Base-by-base conservation (phyloP, 208 protist genomes). In the Leishmania aethiopica region DNA sequence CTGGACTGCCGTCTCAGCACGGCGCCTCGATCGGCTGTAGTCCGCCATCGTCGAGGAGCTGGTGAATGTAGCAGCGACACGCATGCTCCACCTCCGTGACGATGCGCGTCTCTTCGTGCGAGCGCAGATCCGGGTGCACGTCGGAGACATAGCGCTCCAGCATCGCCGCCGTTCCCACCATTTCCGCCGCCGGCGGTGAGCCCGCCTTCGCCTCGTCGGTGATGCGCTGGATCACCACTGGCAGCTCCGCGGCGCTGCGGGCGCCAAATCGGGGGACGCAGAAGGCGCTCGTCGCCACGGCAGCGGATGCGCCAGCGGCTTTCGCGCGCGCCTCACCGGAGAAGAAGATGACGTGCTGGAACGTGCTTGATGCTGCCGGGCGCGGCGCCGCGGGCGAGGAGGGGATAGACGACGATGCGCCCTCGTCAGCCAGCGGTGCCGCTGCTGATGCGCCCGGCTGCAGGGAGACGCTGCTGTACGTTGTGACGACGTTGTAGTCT, bases 191-290 rank as follows among this genome's bases (percentile, higher is more conserved):
- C 37, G 66, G 4, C 40, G 69, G 42, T 74, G 40, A 42, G 69
- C 22, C 19, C 49, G 59, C 11, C 13, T 77, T 77, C 40, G 64
- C 78, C 40, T 75, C 83, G 0, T 72, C 72, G 25, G 74, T 25
- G 45, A 88, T 83, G 76, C 77, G 55, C 35, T 83, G 75, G 25
- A 84, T 78, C 40, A 83, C 76, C 37, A 69, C 69, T 25, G 83
- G 72, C 35, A 89, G 53, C 83, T 87, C 86, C 1, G 82, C 81
- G n/a, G 85, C 86, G 40, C 83, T 89, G 57, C 86, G 86, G 1
- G 47, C 59, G 59, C 86, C 86, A 59, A 84, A 82, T 49, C 83
- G 82, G 2, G 86, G 83, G 3, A 89, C 69, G 55, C 42, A 0
- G 66, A 37, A 72, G 37, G 40, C 37, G 40, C 66, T 47, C 37